A percentile compares a stretch with the other conserved stretches of the same genome.
Conservation (phyloP, 202 grass and related monocot genomes). For the Setaria italica region DNA sequence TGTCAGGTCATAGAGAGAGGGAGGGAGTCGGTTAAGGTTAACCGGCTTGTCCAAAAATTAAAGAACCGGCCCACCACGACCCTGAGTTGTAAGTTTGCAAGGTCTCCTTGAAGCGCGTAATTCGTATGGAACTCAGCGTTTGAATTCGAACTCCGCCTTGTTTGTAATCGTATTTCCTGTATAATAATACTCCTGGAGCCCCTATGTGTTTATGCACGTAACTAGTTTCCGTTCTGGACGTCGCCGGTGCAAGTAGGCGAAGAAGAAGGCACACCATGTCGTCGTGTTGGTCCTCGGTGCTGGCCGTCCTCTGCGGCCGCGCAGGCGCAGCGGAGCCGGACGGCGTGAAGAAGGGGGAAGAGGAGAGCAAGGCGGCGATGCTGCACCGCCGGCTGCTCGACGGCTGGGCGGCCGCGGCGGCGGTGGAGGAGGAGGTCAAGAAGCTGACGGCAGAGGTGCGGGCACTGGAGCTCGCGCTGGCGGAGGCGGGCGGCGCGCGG, state of each 20-base stretch:
- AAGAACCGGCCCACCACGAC: too few relatives aligned
- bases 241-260: not conserved
- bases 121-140: too few relatives aligned
- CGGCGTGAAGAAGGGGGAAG: not conserved
- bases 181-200: too few relatives aligned
- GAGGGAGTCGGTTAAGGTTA: too few relatives aligned
- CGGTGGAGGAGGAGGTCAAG: conserved; percentile 11
- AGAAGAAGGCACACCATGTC: not conserved
- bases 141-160: too few relatives aligned
- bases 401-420: not conserved
- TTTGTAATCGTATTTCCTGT: too few relatives aligned
- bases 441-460: conserved; percentile 48
- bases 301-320: conserved; percentile 21
- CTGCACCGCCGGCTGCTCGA: conserved; percentile 33
- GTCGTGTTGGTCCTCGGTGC: conserved; percentile 43
- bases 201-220: too few relatives aligned
- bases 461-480: conserved; percentile 45
- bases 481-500: not conserved
- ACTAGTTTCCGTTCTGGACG: not conserved
- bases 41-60: too few relatives aligned
- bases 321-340: not conserved
- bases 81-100: too few relatives aligned
- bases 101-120: too few relatives aligned
- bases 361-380: not conserved
- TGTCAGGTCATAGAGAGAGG: too few relatives aligned